A percentile compares a stretch with the other conserved stretches of the same genome.
Conservation (phyloP, 208 protist species). For the Leishmania tarentolae region DNA sequence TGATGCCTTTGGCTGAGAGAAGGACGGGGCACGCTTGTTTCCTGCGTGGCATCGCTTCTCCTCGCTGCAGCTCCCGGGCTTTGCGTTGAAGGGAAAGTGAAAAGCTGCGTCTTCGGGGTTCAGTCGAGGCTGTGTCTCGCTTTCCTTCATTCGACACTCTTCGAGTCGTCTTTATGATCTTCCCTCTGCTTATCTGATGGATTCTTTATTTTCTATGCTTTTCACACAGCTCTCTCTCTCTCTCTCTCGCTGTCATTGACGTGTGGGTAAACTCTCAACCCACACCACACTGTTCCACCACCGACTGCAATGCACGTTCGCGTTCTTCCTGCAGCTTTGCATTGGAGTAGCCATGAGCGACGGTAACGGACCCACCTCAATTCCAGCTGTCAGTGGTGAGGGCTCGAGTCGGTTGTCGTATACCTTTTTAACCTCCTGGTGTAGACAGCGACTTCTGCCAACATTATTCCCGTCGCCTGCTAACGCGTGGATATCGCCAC, state of each 20-base stretch:
- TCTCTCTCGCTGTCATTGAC: background rate
- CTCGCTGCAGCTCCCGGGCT: background rate
- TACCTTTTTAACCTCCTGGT: conserved; percentile 8
- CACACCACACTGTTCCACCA: background rate
- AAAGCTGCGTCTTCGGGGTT: background rate
- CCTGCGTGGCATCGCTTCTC: background rate
- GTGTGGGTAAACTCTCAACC: background rate
- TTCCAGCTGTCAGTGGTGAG: background rate
- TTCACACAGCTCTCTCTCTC: background rate
- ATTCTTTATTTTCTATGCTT: background rate
- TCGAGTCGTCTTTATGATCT: background rate
- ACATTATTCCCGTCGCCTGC: conserved; percentile 9
- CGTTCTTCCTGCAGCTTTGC: background rate
- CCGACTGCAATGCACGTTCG: background rate
- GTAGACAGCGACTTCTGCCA: conserved; percentile 9
- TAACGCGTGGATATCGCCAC: background rate
- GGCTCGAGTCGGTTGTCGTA: conserved; percentile 2
- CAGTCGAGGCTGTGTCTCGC: background rate
- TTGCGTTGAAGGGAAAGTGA: background rate
- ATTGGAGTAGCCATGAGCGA: background rate
- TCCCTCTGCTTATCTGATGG: background rate
- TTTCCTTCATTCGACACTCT: background rate
- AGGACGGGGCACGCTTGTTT: background rate
- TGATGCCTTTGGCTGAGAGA: background rate
- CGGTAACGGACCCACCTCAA: background rate